Percentiles rank a stretch among this genome's conserved stretches.
Evolutionary conservation across 495 filamentous ascomycete species (phyloP).

Genomic region (Penicillium macrosclerotiorum): DNA sequence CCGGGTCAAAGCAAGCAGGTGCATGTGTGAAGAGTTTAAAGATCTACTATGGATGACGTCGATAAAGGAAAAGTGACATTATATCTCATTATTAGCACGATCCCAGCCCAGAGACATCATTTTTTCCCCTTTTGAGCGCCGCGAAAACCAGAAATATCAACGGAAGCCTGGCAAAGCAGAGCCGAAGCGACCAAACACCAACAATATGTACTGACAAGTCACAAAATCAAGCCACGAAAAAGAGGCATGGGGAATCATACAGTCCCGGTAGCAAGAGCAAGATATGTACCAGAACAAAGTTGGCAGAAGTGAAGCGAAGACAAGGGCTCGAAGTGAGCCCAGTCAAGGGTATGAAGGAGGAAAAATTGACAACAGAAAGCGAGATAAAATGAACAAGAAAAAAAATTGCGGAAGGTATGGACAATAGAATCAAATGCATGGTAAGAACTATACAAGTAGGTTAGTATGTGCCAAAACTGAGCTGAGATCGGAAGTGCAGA

Average conservation of each 20-base stretch:
- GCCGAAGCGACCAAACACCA: conserved; percentile 8
- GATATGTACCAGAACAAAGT: conserved; percentile 23
- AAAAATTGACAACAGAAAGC: conserved; percentile 4
- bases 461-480: conserved; percentile 13
- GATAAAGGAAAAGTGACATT: conserved; percentile 20
- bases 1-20: no score
- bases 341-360: conserved; percentile 25
- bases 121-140: conserved; percentile 29
- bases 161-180: conserved; percentile 8
- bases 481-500: no score
- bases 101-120: conserved; percentile 25
- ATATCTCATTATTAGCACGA: conserved; percentile 20
- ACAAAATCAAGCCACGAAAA: conserved; percentile 5
- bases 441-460: conserved; percentile 35
- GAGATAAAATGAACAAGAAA: conserved; percentile 8
- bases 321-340: conserved; percentile 6
- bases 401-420: neutral
- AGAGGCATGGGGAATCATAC: conserved; percentile 28
- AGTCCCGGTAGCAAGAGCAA: conserved; percentile 19
- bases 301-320: conserved; percentile 8
- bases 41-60: no score
- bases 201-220: conserved; percentile 20
- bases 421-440: conserved; percentile 41
- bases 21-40: no score
- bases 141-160: conserved; percentile 13